Evolutionary conservation across 2,329 filamentous ascomycete genomes (phyloP), one percentile per base, ranked within the genome.

Genomic region (Phyllosticta ampelicida): DNA sequence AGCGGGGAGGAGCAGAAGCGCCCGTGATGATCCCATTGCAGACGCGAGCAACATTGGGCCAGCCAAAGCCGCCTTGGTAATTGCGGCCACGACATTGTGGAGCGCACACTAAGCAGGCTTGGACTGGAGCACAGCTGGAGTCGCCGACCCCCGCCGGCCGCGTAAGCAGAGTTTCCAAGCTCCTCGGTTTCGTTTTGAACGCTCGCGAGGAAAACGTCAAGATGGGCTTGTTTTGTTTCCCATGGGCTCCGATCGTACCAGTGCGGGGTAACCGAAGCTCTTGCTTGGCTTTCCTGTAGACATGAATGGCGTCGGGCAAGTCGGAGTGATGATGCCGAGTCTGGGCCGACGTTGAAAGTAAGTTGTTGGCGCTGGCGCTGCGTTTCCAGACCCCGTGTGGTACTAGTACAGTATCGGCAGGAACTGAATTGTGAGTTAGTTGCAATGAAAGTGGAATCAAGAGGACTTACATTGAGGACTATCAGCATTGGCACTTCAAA

Each of bases 401-500:
- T 51, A n/a, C 49, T 51, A 51, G 19, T 51, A 51, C 13, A 57
- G 29, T 53, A 51, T 57, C 8, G 55, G 55, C 20, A 57, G 55
- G 49, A 57, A 57, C 55, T 57, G 6, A n/a, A 18, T 20, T 30
- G 49, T 57, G 19, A 57, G 55, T 49, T n/a, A 19, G 29, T 16
- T 6, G 55, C 16, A 29, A 11, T 16, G 16, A n/a, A 53, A 9
- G 5, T 16, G 26, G 26, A 19, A 23, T 56, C 9, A n/a, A 44
- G 36, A 16, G 36, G 13, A 86, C 91, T 86, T 73, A 96, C 94
- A 76, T 96, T 96, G 78, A 97, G 92, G 68, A 96, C 89, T 72
- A 97, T 95, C 76, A 97, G 80, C 90, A 96, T 96, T 20, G 94
- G 94, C 73, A 97, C 96, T 75, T 97, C 92, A 75, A 97, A 97